Evolutionary conservation across 208 protist species (phyloP).

Genomic region (Herpetomonas samuelpessoai): DNA sequence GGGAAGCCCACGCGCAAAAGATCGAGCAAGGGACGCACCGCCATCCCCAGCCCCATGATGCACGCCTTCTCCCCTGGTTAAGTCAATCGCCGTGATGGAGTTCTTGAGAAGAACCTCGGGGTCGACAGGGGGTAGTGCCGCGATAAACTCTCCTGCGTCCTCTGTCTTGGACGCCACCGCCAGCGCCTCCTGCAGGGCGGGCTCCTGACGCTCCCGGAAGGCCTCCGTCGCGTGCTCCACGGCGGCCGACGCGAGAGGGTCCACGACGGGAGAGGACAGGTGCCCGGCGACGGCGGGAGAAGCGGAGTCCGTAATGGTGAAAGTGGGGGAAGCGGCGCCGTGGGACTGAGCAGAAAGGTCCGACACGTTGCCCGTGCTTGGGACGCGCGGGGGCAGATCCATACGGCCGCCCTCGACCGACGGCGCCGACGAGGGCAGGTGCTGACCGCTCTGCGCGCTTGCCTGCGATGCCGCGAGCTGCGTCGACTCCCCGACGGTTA

Average conservation of each 20-base stretch:
- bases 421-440: neutral
- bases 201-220: neutral
- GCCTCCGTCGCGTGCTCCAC: neutral
- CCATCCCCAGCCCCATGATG: too few relatives aligned
- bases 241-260: neutral
- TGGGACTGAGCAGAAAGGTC: too few relatives aligned
- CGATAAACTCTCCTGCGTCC: slow-evolving; percentile 1
- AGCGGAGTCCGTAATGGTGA: neutral
- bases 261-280: neutral
- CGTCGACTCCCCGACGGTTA: neutral
- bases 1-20: too few relatives aligned
- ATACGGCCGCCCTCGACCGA: too few relatives aligned
- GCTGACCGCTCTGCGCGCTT: neutral
- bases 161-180: neutral
- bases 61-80: too few relatives aligned
- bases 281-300: neutral
- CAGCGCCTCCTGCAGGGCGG: neutral
- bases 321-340: neutral
- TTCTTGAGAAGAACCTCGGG: neutral
- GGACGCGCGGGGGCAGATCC: neutral
- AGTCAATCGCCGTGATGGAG: neutral
- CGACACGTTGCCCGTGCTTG: too few relatives aligned
- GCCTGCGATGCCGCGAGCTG: neutral
- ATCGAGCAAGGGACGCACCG: too few relatives aligned
- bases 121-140: neutral